Percentiles rank a stretch among this genome's conserved stretches.
Evolutionary conservation across 257 asterid species (phyloP).

Genomic region (Rauvolfia tetraphylla): DNA sequence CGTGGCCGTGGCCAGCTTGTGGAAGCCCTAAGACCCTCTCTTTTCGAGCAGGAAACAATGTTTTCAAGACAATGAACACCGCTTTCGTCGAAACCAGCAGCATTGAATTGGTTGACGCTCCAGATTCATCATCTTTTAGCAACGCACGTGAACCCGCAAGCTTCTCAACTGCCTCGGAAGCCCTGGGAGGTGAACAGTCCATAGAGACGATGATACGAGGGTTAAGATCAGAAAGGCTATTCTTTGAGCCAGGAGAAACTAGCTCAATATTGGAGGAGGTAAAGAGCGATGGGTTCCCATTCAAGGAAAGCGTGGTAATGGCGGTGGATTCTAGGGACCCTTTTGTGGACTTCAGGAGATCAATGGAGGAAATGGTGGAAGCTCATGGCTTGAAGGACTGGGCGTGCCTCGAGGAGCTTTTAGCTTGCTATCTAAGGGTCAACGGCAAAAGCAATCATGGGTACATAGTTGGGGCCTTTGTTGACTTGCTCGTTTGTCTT

Average conservation of each 20-base stretch:
- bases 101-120: not conserved
- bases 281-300: constrained; percentile 11
- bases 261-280: constrained; percentile 53
- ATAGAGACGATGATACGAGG: constrained; percentile 44
- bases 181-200: not conserved
- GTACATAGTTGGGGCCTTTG: constrained; percentile 64
- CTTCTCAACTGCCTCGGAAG: constrained; percentile 14
- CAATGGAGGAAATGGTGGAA: constrained; percentile 87
- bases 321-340: constrained; percentile 65
- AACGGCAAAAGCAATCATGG: constrained; percentile 50
- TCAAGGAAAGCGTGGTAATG: constrained; percentile 33
- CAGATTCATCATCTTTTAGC: not conserved
- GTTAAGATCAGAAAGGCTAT: constrained; percentile 57
- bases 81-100: constrained; percentile 19
- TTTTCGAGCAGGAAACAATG: constrained; percentile 33
- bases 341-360: constrained; percentile 49
- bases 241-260: constrained; percentile 64
- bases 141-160: constrained; percentile 4
- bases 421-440: constrained; percentile 49
- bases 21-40: constrained; percentile 54
- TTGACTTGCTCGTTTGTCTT: constrained; percentile 50
- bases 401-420: constrained; percentile 59
- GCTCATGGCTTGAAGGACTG: constrained; percentile 45
- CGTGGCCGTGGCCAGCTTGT: constrained; percentile 61
- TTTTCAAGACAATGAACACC: constrained; percentile 35